These are phyloP conservation scores for Fomitopsis betulina DNA, from an alignment of 1,284 basidiomycete genomes.

Conservation along the genomic window DNA sequence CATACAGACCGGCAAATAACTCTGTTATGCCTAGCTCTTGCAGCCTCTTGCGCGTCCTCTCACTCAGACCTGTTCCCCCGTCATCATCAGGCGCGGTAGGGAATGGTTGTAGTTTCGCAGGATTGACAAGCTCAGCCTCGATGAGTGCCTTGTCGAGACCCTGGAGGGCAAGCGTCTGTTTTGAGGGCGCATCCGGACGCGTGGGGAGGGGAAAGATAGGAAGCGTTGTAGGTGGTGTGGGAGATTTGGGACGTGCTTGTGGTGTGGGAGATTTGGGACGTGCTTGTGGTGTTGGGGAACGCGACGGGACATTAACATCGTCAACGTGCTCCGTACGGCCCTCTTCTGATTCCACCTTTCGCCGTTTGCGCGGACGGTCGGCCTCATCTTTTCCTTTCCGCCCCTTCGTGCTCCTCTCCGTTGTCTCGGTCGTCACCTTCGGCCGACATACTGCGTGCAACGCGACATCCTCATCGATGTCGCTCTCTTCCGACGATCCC, in stretches of 20 bases:
- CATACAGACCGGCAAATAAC: conserved; percentile 77
- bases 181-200: conserved; percentile 68
- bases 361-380: conserved; percentile 36
- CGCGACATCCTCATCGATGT: not conserved
- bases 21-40: conserved; percentile 74
- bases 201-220: conserved; percentile 71
- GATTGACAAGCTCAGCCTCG: conserved; percentile 69
- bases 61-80: conserved; percentile 48
- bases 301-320: not conserved
- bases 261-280: conserved; percentile 21
- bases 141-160: conserved; percentile 74
- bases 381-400: conserved; percentile 4
- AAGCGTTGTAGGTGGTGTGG: conserved; percentile 35
- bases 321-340: conserved; percentile 7
- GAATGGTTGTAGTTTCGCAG: conserved; percentile 46
- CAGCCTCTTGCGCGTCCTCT: conserved; percentile 60
- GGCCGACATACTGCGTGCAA: not conserved
- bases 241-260: conserved; percentile 24
- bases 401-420: conserved; percentile 19
- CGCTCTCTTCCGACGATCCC: conserved; percentile 10
- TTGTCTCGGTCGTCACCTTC: conserved; percentile 22
- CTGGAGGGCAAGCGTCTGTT: conserved; percentile 64
- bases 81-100: conserved; percentile 37
- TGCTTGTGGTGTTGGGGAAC: conserved; percentile 6
- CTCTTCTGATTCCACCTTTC: conserved; percentile 27